These are phyloP conservation scores for Talaromyces rugulosus DNA, from an alignment of 2,329 filamentous ascomycete genomes.

Conservation along the genomic window DNA sequence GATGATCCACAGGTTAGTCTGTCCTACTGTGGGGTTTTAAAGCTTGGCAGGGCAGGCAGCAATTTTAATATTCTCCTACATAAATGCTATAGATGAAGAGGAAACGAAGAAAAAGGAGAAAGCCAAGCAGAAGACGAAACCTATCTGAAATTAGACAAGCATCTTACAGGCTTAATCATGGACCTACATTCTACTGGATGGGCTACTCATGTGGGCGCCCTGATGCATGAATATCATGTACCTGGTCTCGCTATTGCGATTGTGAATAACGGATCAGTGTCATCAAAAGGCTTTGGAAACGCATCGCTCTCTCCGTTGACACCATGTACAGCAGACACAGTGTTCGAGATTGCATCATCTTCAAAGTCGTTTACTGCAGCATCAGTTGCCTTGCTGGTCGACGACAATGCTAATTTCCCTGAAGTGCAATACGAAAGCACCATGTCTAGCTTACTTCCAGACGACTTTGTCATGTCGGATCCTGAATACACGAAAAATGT, in stretches of 20 bases:
- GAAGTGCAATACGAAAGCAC: conserved; percentile 45
- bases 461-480: conserved; percentile 51
- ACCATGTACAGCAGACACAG: conserved; percentile 20
- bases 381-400: conserved; percentile 37
- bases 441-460: conserved; percentile 45
- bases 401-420: conserved; percentile 31
- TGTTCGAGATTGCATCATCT: conserved; percentile 22
- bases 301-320: conserved; percentile 14
- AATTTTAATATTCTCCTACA: too few relatives aligned
- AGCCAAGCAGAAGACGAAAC: too few relatives aligned
- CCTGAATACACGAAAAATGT: conserved; percentile 45
- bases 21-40: too few relatives aligned
- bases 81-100: too few relatives aligned
- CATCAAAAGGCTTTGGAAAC: conserved; percentile 16
- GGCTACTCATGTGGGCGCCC: conserved; percentile 7
- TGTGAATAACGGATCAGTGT: conserved; percentile 7
- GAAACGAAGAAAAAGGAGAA: too few relatives aligned
- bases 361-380: conserved; percentile 24
- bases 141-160: too few relatives aligned
- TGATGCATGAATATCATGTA: conserved; percentile 16
- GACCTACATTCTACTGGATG: conserved; percentile 13
- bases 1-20: too few relatives aligned
- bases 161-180: conserved; percentile 2
- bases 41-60: too few relatives aligned
- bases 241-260: conserved; percentile 18